These are phyloP conservation scores for Nitzschia sp. DNA, from an alignment of 108 stramenopile species.

Conservation along the genomic window DNA sequence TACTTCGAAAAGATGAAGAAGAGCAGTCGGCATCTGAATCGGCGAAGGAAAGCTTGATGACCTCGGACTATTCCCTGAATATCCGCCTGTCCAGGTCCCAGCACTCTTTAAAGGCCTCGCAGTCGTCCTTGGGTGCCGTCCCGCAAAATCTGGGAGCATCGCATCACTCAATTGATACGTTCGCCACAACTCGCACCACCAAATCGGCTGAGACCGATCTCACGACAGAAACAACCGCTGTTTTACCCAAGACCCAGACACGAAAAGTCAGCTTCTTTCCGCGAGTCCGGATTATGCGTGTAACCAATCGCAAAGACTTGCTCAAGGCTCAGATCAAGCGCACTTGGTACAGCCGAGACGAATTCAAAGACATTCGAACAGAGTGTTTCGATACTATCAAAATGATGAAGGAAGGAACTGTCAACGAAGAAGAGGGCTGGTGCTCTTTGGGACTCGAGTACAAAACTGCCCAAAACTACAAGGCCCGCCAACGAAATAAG, in stretches of 20 bases:
- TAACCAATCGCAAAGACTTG: conserved; percentile 9
- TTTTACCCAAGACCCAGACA: not conserved
- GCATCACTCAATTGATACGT: conserved; percentile 9
- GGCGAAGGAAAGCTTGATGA: conserved; percentile 13
- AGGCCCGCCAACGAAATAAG: conserved; percentile 18
- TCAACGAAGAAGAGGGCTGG: conserved; percentile 14
- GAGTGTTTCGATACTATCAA: conserved; percentile 27
- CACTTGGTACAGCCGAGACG: conserved; percentile 25
- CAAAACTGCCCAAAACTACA: conserved; percentile 9
- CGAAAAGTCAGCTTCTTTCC: conserved; percentile 19
- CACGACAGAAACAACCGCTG: not conserved
- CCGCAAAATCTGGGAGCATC: not conserved
- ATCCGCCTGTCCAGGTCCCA: conserved; percentile 1
- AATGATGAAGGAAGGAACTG: conserved; percentile 6
- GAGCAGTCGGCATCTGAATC: conserved; percentile 9
- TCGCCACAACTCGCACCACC: conserved; percentile 2
- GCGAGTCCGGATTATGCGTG: conserved; percentile 21
- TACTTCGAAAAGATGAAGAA: not conserved
- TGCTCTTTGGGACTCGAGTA: conserved; percentile 25
- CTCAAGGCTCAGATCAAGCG: conserved; percentile 16
- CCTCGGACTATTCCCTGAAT: conserved; percentile 20
- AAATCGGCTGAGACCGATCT: conserved; percentile 11
- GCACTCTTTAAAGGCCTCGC: conserved; percentile 1
- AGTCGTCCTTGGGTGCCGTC: not conserved
- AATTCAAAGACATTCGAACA: conserved; percentile 20